Conservation (phyloP, 305 asterid species). For the Stenogyne calaminthoides region DNA sequence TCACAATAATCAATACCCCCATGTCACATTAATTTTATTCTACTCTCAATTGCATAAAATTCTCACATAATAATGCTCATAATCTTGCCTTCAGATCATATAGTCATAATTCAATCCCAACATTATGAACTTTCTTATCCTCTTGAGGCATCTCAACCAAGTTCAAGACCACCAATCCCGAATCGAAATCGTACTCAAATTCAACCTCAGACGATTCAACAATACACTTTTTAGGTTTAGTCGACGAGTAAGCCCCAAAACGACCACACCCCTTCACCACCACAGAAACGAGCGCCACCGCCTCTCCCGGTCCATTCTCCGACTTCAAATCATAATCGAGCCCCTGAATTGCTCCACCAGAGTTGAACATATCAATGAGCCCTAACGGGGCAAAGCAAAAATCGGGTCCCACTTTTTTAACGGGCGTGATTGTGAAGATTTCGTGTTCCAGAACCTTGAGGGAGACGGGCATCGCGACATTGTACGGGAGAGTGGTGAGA, state of each 20-base stretch:
- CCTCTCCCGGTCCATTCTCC: slow-evolving; percentile 22
- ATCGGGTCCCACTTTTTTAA: slow-evolving; percentile 50
- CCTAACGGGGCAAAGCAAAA: slow-evolving; percentile 74
- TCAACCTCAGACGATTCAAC: slow-evolving; percentile 47
- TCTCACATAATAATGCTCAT: not conserved
- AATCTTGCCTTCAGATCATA: slow-evolving; percentile 27
- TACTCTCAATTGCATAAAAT: not conserved
- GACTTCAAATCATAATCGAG: slow-evolving; percentile 34
- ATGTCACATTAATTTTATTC: not conserved
- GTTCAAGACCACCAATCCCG: slow-evolving; percentile 47
- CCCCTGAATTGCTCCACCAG: slow-evolving; percentile 59
- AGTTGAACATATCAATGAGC: slow-evolving; percentile 83
- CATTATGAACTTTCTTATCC: slow-evolving; percentile 40
- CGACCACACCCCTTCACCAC: slow-evolving; percentile 81
- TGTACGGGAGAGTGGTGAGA: slow-evolving; percentile 44
- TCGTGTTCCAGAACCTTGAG: slow-evolving; percentile 87
- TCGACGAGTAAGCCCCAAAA: slow-evolving; percentile 82
- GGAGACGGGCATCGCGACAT: slow-evolving; percentile 66
- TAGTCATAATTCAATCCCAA: slow-evolving; percentile 49
- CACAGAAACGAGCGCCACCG: slow-evolving; percentile 43
- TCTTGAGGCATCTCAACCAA: slow-evolving; percentile 55
- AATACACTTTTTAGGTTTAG: slow-evolving; percentile 54
- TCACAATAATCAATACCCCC: not conserved
- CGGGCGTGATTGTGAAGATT: slow-evolving; percentile 66
- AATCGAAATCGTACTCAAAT: slow-evolving; percentile 44